Percentiles rank a stretch among this genome's conserved stretches.
Evolutionary conservation across 768 basidiomycete species (phyloP).

Genomic region (Russula compacta): DNA sequence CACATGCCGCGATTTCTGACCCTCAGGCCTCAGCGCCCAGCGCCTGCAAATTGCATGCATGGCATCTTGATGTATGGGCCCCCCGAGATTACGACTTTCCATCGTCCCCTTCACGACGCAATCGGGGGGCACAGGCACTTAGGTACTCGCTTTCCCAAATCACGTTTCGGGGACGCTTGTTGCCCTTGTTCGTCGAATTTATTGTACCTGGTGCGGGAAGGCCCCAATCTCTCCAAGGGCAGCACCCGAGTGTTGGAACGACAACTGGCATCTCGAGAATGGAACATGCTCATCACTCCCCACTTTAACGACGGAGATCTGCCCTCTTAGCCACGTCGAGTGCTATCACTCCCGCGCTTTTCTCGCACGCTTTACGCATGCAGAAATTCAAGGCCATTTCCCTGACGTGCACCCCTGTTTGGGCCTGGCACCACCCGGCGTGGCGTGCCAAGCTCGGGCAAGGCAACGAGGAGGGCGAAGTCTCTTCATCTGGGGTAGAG

Average conservation of each 20-base stretch:
- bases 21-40: neutral
- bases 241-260: neutral
- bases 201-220: neutral
- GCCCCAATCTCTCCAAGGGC: neutral
- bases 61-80: neutral
- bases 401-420: neutral
- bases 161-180: neutral
- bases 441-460: neutral
- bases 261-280: neutral
- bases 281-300: neutral
- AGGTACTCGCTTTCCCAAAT: neutral
- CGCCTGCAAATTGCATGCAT: neutral
- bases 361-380: neutral
- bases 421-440: neutral
- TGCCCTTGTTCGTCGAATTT: neutral
- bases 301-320: neutral
- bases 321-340: neutral
- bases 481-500: neutral
- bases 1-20: neutral
- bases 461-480: neutral
- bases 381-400: neutral
- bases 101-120: neutral
- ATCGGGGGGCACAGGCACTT: neutral
- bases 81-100: neutral
- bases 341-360: neutral